These are phyloP conservation scores for Phytophthora idaei DNA, from an alignment of 352 stramenopile genomes.

Conservation along the genomic window DNA sequence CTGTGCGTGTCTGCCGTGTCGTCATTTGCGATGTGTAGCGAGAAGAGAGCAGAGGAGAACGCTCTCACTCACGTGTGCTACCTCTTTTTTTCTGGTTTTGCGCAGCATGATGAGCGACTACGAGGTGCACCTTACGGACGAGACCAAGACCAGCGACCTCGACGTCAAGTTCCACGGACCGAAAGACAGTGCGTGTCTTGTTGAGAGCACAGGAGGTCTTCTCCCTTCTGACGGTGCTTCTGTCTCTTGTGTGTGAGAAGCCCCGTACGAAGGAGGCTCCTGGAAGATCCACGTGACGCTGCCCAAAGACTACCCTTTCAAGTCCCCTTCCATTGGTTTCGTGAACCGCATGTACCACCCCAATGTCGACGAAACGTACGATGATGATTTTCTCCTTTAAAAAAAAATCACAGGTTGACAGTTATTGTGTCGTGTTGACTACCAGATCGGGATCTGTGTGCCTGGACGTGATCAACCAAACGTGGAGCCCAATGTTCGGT, in stretches of 20 bases:
- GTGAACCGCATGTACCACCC: slow-evolving; percentile 94
- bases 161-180: slow-evolving; percentile 88
- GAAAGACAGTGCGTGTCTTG: slow-evolving; percentile 70
- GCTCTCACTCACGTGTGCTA: background rate
- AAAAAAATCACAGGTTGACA: slow-evolving; percentile 5
- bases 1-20: slow-evolving; percentile 50
- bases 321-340: slow-evolving; percentile 94
- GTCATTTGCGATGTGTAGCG: background rate
- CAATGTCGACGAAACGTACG: slow-evolving; percentile 93
- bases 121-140: slow-evolving; percentile 83
- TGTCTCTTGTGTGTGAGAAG: slow-evolving; percentile 42
- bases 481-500: slow-evolving; percentile 95
- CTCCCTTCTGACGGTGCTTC: slow-evolving; percentile 16
- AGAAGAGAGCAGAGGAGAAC: background rate
- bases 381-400: background rate
- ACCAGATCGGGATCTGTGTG: slow-evolving; percentile 91
- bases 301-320: slow-evolving; percentile 94
- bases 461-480: slow-evolving; percentile 95
- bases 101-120: slow-evolving; percentile 92
- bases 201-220: background rate
- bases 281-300: slow-evolving; percentile 95
- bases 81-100: background rate
- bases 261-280: slow-evolving; percentile 90
- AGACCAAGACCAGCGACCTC: slow-evolving; percentile 83
- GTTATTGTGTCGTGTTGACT: slow-evolving; percentile 9